Evolutionary conservation across 176 grass and related monocot genomes (phyloP), one percentile per base, ranked within the genome.

Genomic region (Raddia guianensis): DNA sequence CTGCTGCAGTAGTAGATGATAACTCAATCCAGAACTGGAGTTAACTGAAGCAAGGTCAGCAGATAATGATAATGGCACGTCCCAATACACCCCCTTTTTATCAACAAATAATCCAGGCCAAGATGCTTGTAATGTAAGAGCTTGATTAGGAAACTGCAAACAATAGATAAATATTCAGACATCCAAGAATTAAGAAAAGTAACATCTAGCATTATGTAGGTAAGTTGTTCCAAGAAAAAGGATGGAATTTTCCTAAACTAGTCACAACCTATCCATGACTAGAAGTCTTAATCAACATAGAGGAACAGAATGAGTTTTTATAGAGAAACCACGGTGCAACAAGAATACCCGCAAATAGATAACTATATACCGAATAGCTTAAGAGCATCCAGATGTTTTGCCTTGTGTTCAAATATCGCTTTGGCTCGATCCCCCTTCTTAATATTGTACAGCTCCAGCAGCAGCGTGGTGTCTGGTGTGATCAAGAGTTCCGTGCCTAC

Each of bases 21-120:
- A 98, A 73, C 84, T 95, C 57, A 98, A 93, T 50, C 92, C 92
- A 84, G 90, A 91, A 81, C 72, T 78, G 72, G 89, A 90, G 68
- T 72, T 80, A 87, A 87, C 74, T 81, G 95, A 98, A 70, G 92
- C 75, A 81, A 98, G 86, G 74, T 95, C 92, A 76, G 91, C 75
- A 69, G 92, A 93, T 74, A 98, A 73, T 62, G 93, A 93, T 16
- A 95, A 73, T 33, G 95, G 92, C 50, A 94, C 90, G 62, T 98
- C 92, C 92, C 88, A 98, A 62, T 98, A 98, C 52, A 77, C 81
- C 69, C 95, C 95, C 7, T 43, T 80, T 75, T 91, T 88, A 81
- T 95, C 95, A 77, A 95, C 84, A 93, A 95, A 98, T 56, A 98
- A 83, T 72, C 88, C 90, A 67, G 95, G 95, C 75, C 88, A 95